Evolutionary conservation across 2,329 filamentous ascomycete genomes (phyloP), one percentile per base, ranked within the genome.

Genomic region (Chalara sp.): DNA sequence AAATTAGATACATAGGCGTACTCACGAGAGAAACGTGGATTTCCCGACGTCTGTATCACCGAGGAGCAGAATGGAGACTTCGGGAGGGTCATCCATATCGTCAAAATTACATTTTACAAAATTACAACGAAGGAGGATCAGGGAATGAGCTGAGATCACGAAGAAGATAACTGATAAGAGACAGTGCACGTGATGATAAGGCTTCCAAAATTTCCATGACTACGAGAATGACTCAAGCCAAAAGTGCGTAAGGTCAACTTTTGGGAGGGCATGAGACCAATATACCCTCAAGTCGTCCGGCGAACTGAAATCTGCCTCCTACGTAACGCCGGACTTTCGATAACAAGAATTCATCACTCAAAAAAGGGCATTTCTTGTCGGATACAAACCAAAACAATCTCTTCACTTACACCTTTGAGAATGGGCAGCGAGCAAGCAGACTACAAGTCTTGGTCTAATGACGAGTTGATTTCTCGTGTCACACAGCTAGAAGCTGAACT

Each of bases 371-470:
- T 33, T 8, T 47, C 48, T 10, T 44, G 37, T 2, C 51, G 46
- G 29, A 54, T 50, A 39, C 44, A 53, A 42, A 49, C 52, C 43
- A 56, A 53, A 32, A 47, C 57, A 13, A 33, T 32, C 30, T 28
- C 50, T 21, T 21, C 21, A 3, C 21, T 21, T n/a, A 51, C 49
- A 8, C 21, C 44, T 11, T 10, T 44, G 37, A 58, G 51, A 8
- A 58, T 56, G 51, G 56, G 44, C 21, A 47, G 54, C 43, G 63
- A 67, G 12, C 63, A 37, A n/a, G 35, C 66, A 8, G 70, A 73
- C 47, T 91, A 91, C 69, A 74, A 74, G 40, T 75, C 73, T 56
- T 91, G 86, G 86, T 83, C 78, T 49, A 82, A 80, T 55, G 75
- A 81, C 39, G 80, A 80, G 43, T 79, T 93, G 37, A 78, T 93